phyloP scores from a whole-genome alignment of 192 early-diverging fungal species.

The Lobulomyces angularis region DNA sequence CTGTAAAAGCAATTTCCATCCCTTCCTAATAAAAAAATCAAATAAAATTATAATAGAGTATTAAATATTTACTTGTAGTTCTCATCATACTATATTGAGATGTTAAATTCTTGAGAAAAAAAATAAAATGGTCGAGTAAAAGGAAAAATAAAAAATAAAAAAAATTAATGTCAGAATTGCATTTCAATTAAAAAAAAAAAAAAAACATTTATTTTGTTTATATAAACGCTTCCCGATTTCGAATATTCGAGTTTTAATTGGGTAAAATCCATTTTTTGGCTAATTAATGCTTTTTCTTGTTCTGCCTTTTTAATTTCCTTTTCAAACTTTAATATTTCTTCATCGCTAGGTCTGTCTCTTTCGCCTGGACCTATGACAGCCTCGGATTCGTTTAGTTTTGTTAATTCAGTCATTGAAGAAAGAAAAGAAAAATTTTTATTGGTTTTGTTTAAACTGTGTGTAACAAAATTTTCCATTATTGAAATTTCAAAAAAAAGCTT shows the following conservation, averaged over 20 bases:
- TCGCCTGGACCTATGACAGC: too few relatives aligned
- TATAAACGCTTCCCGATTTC: not conserved
- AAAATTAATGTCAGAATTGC: conserved; percentile 4
- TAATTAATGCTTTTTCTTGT: conserved; percentile 21
- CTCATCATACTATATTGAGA: not conserved
- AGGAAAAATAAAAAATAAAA: not conserved
- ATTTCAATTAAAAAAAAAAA: conserved; percentile 1
- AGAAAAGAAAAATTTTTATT: too few relatives aligned
- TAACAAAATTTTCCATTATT: too few relatives aligned
- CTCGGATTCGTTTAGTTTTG: too few relatives aligned
- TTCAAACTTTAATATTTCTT: conserved; percentile 34
- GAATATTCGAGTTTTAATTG: conserved; percentile 12
- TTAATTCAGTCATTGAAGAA: too few relatives aligned
- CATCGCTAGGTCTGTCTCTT: conserved; percentile 23
- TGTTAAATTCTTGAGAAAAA: not conserved
- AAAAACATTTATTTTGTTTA: not conserved
- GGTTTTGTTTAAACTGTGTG: too few relatives aligned
- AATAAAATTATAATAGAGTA: too few relatives aligned
- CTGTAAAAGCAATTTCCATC: conserved; percentile 51
- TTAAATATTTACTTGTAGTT: conserved; percentile 7
- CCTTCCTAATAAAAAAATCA: too few relatives aligned
- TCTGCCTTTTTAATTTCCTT: conserved; percentile 19
- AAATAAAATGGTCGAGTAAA: conserved; percentile 2
- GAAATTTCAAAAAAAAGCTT: too few relatives aligned
- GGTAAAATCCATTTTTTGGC: conserved; percentile 13